These are phyloP conservation scores for Gossypium stocksii DNA, from an alignment of 345 rosid species.

Conservation along the genomic window DNA sequence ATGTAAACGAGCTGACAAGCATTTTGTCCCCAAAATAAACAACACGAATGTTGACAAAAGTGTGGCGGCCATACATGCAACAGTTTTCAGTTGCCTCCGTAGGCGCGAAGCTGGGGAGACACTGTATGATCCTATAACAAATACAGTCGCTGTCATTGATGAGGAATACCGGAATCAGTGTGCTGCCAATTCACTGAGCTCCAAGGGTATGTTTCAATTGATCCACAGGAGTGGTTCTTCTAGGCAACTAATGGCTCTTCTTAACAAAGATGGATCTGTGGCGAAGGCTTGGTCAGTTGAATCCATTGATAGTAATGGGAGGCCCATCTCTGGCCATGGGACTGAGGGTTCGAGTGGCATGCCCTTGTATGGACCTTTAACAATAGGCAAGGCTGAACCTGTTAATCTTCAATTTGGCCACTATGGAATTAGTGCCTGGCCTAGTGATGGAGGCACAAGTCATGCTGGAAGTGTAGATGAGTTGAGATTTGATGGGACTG, in stretches of 20 bases:
- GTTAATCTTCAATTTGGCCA: constrained; percentile 93
- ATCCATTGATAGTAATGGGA: constrained; percentile 51
- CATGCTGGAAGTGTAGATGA: constrained; percentile 87
- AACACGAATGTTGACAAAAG: constrained; percentile 97
- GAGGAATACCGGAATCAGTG: constrained; percentile 95
- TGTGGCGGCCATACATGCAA: constrained; percentile 97
- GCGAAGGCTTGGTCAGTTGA: constrained; percentile 93
- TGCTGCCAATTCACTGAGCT: constrained; percentile 84
- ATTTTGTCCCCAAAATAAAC: constrained; percentile 92
- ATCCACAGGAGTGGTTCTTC: constrained; percentile 94
- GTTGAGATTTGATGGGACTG: constrained; percentile 67
- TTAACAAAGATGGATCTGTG: constrained; percentile 88
- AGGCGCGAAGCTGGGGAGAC: constrained; percentile 80
- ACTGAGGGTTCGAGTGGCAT: constrained; percentile 40
- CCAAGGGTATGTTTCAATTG: constrained; percentile 96
- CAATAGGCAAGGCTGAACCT: constrained; percentile 79
- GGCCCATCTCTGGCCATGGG: constrained; percentile 35
- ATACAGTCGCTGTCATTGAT: constrained; percentile 67
- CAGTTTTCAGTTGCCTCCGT: constrained; percentile 88
- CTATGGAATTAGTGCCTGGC: constrained; percentile 99
- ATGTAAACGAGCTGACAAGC: constrained; percentile 92
- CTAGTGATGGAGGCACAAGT: constrained; percentile 90
- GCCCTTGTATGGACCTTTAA: constrained; percentile 79
- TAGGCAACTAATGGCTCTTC: constrained; percentile 94
- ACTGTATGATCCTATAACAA: constrained; percentile 70